Conservation (phyloP, 371 early-diverging fungal genomes). For the Encephalitozoon intestinalis region DNA sequence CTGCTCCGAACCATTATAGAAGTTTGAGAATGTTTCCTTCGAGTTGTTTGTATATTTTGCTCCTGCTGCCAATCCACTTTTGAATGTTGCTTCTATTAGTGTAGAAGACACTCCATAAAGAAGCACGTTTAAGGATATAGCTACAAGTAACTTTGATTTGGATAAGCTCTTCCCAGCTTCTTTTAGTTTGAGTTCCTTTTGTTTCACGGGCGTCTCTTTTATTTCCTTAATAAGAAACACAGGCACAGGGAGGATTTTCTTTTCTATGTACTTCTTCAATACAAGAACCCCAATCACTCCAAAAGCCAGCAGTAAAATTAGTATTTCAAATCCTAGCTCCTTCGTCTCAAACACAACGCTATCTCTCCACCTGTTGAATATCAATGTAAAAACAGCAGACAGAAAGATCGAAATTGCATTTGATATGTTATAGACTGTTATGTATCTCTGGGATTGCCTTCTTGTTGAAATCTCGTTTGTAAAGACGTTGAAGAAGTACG, state of each 20-base stretch:
- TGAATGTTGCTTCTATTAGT: conserved; percentile 33
- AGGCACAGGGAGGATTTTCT: conserved; percentile 33
- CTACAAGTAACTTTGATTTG: conserved; percentile 42
- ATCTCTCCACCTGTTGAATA: conserved; percentile 6
- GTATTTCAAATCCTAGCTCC: conserved; percentile 24
- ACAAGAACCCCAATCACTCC: not conserved
- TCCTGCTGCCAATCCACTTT: conserved; percentile 14
- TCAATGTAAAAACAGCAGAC: conserved; percentile 34
- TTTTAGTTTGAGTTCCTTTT: conserved; percentile 27
- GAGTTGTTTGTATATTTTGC: conserved; percentile 1
- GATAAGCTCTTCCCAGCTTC: conserved; percentile 39
- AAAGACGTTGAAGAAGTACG: conserved; percentile 49
- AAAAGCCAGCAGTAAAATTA: not conserved
- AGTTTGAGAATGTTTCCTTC: conserved; percentile 12
- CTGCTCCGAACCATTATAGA: conserved; percentile 37
- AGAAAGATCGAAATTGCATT: conserved; percentile 46
- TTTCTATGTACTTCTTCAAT: conserved; percentile 43
- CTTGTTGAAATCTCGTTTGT: conserved; percentile 53
- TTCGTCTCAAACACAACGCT: not conserved
- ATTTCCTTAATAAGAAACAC: conserved; percentile 23
- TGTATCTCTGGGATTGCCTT: conserved; percentile 52
- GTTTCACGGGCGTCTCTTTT: conserved; percentile 4
- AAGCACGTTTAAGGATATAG: conserved; percentile 48
- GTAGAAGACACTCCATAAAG: conserved; percentile 46
- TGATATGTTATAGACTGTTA: conserved; percentile 51